A percentile compares a stretch with the other conserved stretches of the same genome.
phyloP scores from a whole-genome alignment of 2,329 filamentous ascomycete genomes.

The Stromatinia cepivora region DNA sequence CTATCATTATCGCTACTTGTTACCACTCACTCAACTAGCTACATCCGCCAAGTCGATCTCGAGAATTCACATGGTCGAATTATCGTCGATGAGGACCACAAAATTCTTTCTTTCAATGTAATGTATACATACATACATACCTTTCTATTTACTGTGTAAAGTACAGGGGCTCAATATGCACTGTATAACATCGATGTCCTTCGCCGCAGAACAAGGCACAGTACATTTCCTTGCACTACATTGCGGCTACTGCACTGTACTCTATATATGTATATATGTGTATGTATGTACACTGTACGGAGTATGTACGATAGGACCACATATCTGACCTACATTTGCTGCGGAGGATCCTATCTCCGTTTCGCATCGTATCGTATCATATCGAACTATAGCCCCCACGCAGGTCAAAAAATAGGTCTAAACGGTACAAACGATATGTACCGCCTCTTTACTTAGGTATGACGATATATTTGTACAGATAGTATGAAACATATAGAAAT shows the following conservation, averaged over 20 bases:
- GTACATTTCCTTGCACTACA: slow-evolving; percentile 14
- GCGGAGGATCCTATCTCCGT: slow-evolving; percentile 9
- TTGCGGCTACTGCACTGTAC: slow-evolving; percentile 8
- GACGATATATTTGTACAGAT: slow-evolving; percentile 12
- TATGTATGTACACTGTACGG: slow-evolving; percentile 18
- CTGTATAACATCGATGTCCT: slow-evolving; percentile 8
- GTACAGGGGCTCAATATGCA: slow-evolving; percentile 1
- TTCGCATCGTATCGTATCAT: slow-evolving; percentile 8
- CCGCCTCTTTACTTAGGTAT: neutral
- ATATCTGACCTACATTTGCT: slow-evolving; percentile 18
- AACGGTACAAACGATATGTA: neutral
- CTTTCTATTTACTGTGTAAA: neutral
- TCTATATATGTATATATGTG: neutral
- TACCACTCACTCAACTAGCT: neutral
- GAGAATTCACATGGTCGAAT: slow-evolving; percentile 5
- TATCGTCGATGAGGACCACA: slow-evolving; percentile 14
- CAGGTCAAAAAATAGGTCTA: slow-evolving; percentile 2
- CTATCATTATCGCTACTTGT: slow-evolving; percentile 20
- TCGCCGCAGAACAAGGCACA: slow-evolving; percentile 15
- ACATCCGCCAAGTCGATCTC: slow-evolving; percentile 13
- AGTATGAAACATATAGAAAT: neutral
- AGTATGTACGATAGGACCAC: slow-evolving; percentile 16
- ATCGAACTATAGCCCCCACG: slow-evolving; percentile 1
- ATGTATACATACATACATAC: slow-evolving; percentile 11
- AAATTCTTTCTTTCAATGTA: slow-evolving; percentile 16